Base-by-base conservation (phyloP, 768 basidiomycete genomes). In the Mycena galericulata region DNA sequence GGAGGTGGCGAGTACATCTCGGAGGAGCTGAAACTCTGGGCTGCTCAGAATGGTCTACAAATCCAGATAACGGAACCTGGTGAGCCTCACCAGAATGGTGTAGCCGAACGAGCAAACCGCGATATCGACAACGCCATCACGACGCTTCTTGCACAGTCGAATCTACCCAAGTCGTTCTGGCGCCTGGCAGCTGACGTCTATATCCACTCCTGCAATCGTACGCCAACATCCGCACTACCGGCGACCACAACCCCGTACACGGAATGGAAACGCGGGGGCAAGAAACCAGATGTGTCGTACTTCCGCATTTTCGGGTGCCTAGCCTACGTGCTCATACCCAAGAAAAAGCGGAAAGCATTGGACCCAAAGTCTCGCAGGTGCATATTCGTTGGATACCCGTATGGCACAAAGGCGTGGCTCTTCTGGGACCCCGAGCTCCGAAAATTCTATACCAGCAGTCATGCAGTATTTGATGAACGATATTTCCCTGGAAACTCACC, bases 41-140 rank as follows among this genome's bases (percentile, higher is more conserved):
- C 65, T 17, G 27, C 3, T 0, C 49, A 57, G 38, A 38, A 36
- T 11, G 47, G 55, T 2, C 9, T 58, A 20, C 24, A 26, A 6
- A 34, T 51, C 7, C 27, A 32, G 14, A n/a, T 10, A 3, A 59
- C 65, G 12, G 65, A 66, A 24, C 65, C 65, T 14, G 14, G 47
- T 6, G 65, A 67, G 59, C 76, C 77, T 24, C 73, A 79, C 62
- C 78, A 80, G 59, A 83, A 80, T 62, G 77, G 81, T 17, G 74
- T 82, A 9, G 79, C 79, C 0, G 79, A 84, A 69, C 64, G 77
- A 17, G 65, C 72, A 26, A 83, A 84, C 38, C 69, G 6, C 34
- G 34, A 36, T 14, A 36, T 36, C 8, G 34, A 14, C 14, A 36
- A 36, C 34, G 34, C 34, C 7, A 69, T 69, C n/a, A 58, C 49